These are phyloP conservation scores for Mucor mucedo DNA, from an alignment of 371 early-diverging fungal genomes.

Conservation along the genomic window DNA sequence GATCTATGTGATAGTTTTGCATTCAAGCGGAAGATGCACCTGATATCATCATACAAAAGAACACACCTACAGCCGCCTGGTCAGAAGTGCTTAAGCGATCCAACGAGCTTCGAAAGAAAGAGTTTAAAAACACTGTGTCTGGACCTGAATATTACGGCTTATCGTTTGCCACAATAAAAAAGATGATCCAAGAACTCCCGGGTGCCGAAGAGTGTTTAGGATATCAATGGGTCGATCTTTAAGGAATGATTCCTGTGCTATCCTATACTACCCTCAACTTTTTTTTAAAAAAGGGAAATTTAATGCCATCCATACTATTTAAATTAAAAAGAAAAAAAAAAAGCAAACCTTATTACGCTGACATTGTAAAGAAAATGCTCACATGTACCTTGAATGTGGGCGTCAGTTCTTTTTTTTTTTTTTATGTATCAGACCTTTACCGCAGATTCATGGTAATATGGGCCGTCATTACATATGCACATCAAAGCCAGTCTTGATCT, in stretches of 20 bases:
- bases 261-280: too few relatives aligned
- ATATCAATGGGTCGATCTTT: slow-evolving; percentile 15
- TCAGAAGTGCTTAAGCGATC: slow-evolving; percentile 78
- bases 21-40: slow-evolving; percentile 54
- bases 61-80: slow-evolving; percentile 93
- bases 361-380: too few relatives aligned
- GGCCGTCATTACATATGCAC: too few relatives aligned
- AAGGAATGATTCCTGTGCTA: neutral
- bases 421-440: too few relatives aligned
- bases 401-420: too few relatives aligned
- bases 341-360: too few relatives aligned
- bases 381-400: too few relatives aligned
- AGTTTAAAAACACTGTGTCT: slow-evolving; percentile 78
- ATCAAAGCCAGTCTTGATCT: too few relatives aligned
- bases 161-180: slow-evolving; percentile 51
- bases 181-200: slow-evolving; percentile 26
- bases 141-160: slow-evolving; percentile 94
- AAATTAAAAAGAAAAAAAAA: too few relatives aligned
- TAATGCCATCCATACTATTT: neutral
- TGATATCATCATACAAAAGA: slow-evolving; percentile 62
- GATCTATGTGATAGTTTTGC: slow-evolving; percentile 9
- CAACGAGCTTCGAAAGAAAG: slow-evolving; percentile 73
- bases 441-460: too few relatives aligned
- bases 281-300: neutral
- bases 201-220: slow-evolving; percentile 22